Conservation (phyloP, 768 basidiomycete genomes). For the Thelephora aurantiotincta region DNA sequence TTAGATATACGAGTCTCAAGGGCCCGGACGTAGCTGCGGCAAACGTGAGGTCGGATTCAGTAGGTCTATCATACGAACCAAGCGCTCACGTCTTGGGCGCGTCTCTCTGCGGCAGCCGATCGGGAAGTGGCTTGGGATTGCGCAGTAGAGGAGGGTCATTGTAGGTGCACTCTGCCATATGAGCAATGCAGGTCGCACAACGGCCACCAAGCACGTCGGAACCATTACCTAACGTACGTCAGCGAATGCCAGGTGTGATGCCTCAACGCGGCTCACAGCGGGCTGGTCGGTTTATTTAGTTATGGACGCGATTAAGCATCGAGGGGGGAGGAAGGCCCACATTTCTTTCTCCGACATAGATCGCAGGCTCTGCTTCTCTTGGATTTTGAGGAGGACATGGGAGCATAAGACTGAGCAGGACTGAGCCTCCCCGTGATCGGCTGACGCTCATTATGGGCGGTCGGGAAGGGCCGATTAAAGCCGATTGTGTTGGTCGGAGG, state of each 20-base stretch:
- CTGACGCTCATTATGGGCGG: too few relatives aligned
- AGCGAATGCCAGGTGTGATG: background rate
- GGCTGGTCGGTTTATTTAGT: background rate
- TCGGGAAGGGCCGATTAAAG: too few relatives aligned
- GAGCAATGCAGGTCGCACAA: constrained; percentile 14
- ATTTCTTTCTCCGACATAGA: background rate
- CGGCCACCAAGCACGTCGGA: constrained; percentile 12
- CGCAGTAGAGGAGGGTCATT: constrained; percentile 13
- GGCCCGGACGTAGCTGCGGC: constrained; percentile 8
- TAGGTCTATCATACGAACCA: background rate
- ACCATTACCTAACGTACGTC: constrained; percentile 12
- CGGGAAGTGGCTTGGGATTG: background rate
- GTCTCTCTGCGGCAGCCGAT: background rate
- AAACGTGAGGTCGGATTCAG: background rate
- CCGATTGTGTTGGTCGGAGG: too few relatives aligned
- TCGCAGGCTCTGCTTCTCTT: background rate
- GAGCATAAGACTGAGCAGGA: too few relatives aligned
- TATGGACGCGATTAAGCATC: background rate
- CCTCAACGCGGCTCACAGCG: background rate
- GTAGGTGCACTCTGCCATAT: constrained; percentile 14
- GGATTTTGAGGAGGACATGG: too few relatives aligned
- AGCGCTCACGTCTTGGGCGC: background rate
- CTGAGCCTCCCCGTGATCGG: too few relatives aligned
- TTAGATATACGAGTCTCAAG: constrained; percentile 15
- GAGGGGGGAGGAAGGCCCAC: background rate